Evolutionary conservation across 1,284 basidiomycete species (phyloP).

Genomic region (Ustilago loliicola): DNA sequence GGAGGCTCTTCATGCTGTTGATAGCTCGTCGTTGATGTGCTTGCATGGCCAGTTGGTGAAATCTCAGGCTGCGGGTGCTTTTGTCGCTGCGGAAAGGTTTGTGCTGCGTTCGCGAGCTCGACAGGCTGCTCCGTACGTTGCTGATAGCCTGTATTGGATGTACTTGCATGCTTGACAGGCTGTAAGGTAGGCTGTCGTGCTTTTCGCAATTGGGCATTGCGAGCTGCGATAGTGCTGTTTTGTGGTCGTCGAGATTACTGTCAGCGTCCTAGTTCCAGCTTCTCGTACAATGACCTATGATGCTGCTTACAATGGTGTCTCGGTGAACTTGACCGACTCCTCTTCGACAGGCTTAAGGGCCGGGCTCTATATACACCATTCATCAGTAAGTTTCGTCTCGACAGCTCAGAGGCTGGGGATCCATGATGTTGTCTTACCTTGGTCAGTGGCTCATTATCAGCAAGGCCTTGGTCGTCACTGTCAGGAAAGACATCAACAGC

Average conservation of each 20-base stretch:
- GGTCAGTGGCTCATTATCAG: not conserved
- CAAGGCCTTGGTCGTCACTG: conserved; percentile 14
- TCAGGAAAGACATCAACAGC: conserved; percentile 24
- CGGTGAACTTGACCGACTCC: conserved; percentile 31
- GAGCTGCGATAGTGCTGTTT: conserved; percentile 45
- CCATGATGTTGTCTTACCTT: conserved; percentile 13
- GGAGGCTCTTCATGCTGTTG: not conserved
- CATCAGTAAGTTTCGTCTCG: conserved; percentile 6
- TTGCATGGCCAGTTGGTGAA: not conserved
- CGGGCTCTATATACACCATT: not conserved
- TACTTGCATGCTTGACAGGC: not conserved
- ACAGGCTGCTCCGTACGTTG: not conserved
- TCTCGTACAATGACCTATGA: not conserved
- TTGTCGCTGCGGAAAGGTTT: not conserved
- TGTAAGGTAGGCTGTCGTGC: conserved; percentile 16
- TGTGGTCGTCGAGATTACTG: not conserved
- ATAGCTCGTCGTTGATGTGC: not conserved
- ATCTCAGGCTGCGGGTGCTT: not conserved
- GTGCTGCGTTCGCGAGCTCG: not conserved
- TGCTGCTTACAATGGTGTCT: conserved; percentile 51
- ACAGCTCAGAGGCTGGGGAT: not conserved
- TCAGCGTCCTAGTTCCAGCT: not conserved
- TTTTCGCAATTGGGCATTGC: conserved; percentile 37
- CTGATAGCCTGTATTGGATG: not conserved
- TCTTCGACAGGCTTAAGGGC: conserved; percentile 16